phyloP scores from a whole-genome alignment of 305 asterid species.

The Solanum hybrid region DNA sequence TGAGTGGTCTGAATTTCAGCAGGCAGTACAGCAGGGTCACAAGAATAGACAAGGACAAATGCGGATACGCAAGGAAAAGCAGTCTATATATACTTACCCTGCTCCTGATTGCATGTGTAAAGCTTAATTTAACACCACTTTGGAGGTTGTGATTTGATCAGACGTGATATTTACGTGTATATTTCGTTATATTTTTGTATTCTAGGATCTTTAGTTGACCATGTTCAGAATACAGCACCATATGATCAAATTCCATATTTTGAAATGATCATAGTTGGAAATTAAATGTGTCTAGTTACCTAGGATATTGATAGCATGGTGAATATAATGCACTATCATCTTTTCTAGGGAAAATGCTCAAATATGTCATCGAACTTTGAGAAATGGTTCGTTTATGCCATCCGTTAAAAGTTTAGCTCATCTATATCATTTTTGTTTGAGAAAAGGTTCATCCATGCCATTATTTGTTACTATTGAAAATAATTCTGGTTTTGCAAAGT shows the following conservation, averaged over 20 bases:
- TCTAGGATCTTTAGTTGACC: not conserved
- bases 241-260: not conserved
- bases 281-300: not conserved
- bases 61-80: slow-evolving; percentile 52
- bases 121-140: slow-evolving; percentile 19
- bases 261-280: not conserved
- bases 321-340: not conserved
- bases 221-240: not conserved
- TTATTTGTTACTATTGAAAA: not conserved
- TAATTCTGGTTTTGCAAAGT: not conserved
- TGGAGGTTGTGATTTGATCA: not conserved
- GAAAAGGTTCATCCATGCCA: not conserved
- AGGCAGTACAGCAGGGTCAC: slow-evolving; percentile 66
- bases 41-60: slow-evolving; percentile 82
- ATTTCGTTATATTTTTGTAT: not conserved
- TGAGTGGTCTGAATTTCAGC: slow-evolving; percentile 73
- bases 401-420: accelerated
- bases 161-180: not conserved
- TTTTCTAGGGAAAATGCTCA: accelerated
- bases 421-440: no score
- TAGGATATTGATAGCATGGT: not conserved
- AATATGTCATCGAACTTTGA: not conserved
- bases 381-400: not conserved
- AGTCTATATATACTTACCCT: slow-evolving; percentile 87
- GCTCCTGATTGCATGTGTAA: slow-evolving; percentile 96